Conservation (phyloP, 2,329 filamentous ascomycete genomes). For the Leptodontidium sp. region DNA sequence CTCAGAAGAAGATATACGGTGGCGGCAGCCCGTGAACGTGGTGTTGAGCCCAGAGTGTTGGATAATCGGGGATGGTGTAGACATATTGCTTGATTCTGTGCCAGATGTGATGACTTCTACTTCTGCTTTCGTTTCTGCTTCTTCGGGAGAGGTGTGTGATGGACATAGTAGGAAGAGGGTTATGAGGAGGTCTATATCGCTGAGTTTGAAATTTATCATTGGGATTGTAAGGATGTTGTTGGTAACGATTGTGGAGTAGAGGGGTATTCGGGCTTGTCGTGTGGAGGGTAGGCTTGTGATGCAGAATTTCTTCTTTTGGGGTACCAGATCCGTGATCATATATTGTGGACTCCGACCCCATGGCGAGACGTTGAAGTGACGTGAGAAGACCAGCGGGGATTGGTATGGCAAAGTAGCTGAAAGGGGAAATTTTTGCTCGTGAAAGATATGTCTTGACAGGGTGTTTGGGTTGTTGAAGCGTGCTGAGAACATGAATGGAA, state of each 20-base stretch:
- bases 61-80: slow-evolving; percentile 8
- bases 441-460: not conserved
- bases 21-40: not conserved
- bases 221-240: not conserved
- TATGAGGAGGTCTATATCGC: slow-evolving; percentile 22
- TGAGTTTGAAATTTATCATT: slow-evolving; percentile 9
- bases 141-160: not conserved
- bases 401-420: not conserved
- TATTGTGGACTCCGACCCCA: not conserved
- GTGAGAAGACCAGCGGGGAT: not conserved
- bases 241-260: not conserved
- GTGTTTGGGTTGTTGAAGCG: not conserved
- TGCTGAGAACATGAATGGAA: not conserved
- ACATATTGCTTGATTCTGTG: not conserved
- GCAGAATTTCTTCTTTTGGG: no score
- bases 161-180: slow-evolving; percentile 16
- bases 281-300: not conserved
- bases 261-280: not conserved
- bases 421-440: not conserved
- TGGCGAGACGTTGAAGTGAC: not conserved
- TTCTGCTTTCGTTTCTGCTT: not conserved
- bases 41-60: slow-evolving; percentile 1
- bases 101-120: slow-evolving; percentile 2
- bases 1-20: slow-evolving; percentile 7
- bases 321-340: not conserved